These are phyloP conservation scores for Curvularia verruculosa DNA, from an alignment of 2,329 filamentous ascomycete genomes.

Conservation along the genomic window DNA sequence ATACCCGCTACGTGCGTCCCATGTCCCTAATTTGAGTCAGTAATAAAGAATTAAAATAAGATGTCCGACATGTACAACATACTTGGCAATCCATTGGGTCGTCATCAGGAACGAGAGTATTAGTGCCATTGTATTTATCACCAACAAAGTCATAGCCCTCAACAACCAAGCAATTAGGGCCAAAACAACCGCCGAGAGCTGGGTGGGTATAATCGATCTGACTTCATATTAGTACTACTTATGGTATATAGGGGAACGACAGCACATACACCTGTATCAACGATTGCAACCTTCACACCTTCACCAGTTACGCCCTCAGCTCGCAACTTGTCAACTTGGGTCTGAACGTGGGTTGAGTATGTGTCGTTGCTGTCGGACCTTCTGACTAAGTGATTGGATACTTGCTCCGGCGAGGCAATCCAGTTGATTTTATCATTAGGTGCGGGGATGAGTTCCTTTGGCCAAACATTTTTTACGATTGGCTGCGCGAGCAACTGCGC, in stretches of 20 bases:
- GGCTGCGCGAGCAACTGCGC: neutral
- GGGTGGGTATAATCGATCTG: neutral
- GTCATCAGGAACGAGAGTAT: neutral
- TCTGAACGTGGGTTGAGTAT: constrained; percentile 38
- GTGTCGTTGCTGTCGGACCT: neutral
- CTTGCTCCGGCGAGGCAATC: neutral
- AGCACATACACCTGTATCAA: constrained; percentile 46
- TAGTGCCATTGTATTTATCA: neutral
- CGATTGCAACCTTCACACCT: constrained; percentile 53
- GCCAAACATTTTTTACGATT: neutral
- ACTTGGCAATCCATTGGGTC: neutral
- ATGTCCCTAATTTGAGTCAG: neutral
- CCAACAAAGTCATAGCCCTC: constrained; percentile 1
- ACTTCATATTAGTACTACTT: neutral
- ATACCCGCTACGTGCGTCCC: constrained; percentile 2
- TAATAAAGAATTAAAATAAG: neutral
- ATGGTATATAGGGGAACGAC: neutral
- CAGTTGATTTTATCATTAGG: neutral
- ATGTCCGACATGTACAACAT: neutral
- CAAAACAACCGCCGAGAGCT: neutral
- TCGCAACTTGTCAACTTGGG: constrained; percentile 48
- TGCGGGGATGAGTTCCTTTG: neutral
- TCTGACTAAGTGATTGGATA: neutral
- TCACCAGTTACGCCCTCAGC: constrained; percentile 54
- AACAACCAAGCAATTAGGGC: neutral